Evolutionary conservation across 1,284 basidiomycete species (phyloP), one percentile per base, ranked within the genome.

Genomic region (Meripilus lineatus): DNA sequence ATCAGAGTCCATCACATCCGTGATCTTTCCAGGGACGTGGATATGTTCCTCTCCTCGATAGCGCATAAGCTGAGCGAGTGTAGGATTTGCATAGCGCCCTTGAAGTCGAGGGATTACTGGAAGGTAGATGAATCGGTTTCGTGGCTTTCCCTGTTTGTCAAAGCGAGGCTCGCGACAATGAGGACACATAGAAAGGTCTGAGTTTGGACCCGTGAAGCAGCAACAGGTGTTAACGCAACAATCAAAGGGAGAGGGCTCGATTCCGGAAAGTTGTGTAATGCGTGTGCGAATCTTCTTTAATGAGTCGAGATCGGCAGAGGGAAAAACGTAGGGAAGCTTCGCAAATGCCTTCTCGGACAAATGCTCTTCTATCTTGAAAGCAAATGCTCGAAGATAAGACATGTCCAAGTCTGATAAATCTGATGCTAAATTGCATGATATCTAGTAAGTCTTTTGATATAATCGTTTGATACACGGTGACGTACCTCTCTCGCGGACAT

Each of bases 171-270:
- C 32, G 0, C 38, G 2, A 36, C 52, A 69, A 38, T 59, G 59
- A 2, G 53, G 53, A 34, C 63, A 67, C 1, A 25, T 2, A 0
- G 35, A 35, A 0, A 50, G 37, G 2, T 51, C 43, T 1, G 37
- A 45, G 33, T 63, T 53, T 0, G 59, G 53, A 1, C 60, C 62
- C 2, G 52, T n/a, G n/a, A n/a, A n/a, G n/a, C n/a, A n/a, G n/a
- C n/a, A n/a, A n/a, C n/a, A n/a, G n/a, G n/a, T n/a, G n/a, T n/a
- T n/a, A n/a, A n/a, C n/a, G n/a, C n/a, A n/a, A n/a, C n/a, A n/a
- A n/a, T n/a, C n/a, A n/a, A 50, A 48, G 53, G 65, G 36, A 54
- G 58, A 30, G 7, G 63, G 62, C 21, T 58, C 53, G 38, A 64
- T 58, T 1, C 55, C 54, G 1, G 62, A 53, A 36, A 13, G 64